Percentiles rank a stretch among this genome's conserved stretches.
phyloP scores from a whole-genome alignment of 257 asterid genomes.

The Phtheirospermum japonicum region DNA sequence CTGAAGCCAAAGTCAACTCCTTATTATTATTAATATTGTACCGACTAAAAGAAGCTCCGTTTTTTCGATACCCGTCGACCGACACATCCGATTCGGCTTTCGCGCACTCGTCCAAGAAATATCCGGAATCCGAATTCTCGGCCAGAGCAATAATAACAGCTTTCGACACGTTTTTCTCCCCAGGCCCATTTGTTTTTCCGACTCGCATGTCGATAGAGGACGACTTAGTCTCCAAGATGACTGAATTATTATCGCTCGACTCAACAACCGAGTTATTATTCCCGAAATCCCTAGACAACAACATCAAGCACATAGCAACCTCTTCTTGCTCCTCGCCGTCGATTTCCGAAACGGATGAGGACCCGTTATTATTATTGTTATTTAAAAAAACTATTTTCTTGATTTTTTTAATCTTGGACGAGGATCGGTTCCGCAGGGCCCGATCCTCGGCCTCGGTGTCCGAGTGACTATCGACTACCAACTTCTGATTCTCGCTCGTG shows the following conservation, averaged over 20 bases:
- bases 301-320: slow-evolving; percentile 72
- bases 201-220: slow-evolving; percentile 60
- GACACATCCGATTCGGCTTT: slow-evolving; percentile 74
- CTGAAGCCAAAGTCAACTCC: slow-evolving; percentile 31
- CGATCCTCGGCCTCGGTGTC: slow-evolving; percentile 58
- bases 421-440: slow-evolving; percentile 41
- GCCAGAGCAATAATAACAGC: too few species aligned
- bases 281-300: slow-evolving; percentile 77
- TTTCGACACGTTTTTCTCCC: slow-evolving; percentile 34
- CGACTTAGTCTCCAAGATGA: slow-evolving; percentile 70
- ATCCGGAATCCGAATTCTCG: slow-evolving; percentile 76
- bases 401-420: slow-evolving; percentile 47
- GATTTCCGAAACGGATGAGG: slow-evolving; percentile 68
- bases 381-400: slow-evolving; percentile 35
- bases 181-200: slow-evolving; percentile 34
- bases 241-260: slow-evolving; percentile 84
- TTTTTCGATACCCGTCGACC: slow-evolving; percentile 41
- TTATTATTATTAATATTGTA: slow-evolving; percentile 23
- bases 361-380: slow-evolving; percentile 35
- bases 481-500: slow-evolving; percentile 55
- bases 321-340: slow-evolving; percentile 80
- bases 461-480: slow-evolving; percentile 51
- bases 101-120: slow-evolving; percentile 67
- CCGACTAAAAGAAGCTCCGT: slow-evolving; percentile 1
- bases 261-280: slow-evolving; percentile 60